These are phyloP conservation scores for Ophiosphaerella korrae DNA, from an alignment of 2,329 filamentous ascomycete genomes.

Conservation along the genomic window DNA sequence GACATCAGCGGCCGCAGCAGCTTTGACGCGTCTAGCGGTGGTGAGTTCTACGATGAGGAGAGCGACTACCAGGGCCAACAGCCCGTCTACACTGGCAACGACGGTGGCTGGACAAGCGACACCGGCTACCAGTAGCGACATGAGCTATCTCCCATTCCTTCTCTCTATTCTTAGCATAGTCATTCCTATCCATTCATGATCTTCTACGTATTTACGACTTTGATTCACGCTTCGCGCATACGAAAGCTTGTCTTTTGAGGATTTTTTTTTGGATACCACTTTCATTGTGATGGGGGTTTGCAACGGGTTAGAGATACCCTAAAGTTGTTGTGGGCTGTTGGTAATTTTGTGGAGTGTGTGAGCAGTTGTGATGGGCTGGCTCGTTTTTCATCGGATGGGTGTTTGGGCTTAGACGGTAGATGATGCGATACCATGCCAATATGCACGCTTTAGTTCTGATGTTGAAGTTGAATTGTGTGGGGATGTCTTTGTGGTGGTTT, in stretches of 20 bases:
- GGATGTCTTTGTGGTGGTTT: too few species aligned
- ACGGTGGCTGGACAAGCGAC: slow-evolving; percentile 45
- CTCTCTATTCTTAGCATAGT: background rate
- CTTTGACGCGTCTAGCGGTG: slow-evolving; percentile 72
- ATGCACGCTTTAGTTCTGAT: background rate
- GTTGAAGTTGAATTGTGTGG: background rate
- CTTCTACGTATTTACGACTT: slow-evolving; percentile 11
- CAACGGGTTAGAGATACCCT: slow-evolving; percentile 18
- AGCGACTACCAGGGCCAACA: slow-evolving; percentile 54
- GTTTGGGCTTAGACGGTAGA: slow-evolving; percentile 10
- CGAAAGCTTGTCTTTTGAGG: slow-evolving; percentile 6
- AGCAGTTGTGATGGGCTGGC: too few species aligned
- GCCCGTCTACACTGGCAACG: slow-evolving; percentile 33
- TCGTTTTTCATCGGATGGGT: background rate
- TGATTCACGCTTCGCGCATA: slow-evolving; percentile 1
- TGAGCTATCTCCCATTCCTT: background rate
- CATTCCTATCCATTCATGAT: background rate
- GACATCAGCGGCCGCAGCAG: slow-evolving; percentile 79
- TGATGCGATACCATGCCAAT: slow-evolving; percentile 5
- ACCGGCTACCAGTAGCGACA: slow-evolving; percentile 10
- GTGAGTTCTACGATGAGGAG: slow-evolving; percentile 74
- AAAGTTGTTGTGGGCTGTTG: slow-evolving; percentile 9
- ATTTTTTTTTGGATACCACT: slow-evolving; percentile 23
- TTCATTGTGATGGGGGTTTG: slow-evolving; percentile 11
- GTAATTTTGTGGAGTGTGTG: background rate